Evolutionary conservation across 257 asterid species (phyloP).

Genomic region (Jaltomata sinuosa): DNA sequence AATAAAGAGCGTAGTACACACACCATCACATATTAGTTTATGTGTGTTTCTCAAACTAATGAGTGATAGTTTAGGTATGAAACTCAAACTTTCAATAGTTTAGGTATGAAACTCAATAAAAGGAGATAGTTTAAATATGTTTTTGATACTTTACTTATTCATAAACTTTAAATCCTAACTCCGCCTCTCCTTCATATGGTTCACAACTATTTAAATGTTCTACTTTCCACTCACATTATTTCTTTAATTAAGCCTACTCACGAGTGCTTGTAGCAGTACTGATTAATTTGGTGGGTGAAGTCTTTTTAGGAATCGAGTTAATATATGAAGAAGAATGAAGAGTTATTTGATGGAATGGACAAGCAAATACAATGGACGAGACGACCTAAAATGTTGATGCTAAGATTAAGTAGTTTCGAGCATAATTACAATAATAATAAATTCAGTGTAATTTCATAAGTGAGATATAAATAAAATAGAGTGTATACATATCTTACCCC

Average conservation of each 20-base stretch:
- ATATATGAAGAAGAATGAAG: neutral
- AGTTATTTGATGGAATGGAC: neutral
- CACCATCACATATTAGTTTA: too few species aligned
- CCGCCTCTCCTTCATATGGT: fast-evolving
- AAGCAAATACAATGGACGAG: neutral
- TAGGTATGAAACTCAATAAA: too few species aligned
- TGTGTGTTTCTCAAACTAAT: too few species aligned
- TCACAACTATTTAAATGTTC: neutral
- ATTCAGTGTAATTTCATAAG: too few species aligned
- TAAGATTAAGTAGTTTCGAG: neutral
- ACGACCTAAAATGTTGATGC: neutral
- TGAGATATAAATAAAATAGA: too few species aligned
- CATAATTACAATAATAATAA: neutral
- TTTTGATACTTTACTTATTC: too few species aligned
- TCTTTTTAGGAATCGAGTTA: neutral
- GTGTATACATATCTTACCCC: too few species aligned
- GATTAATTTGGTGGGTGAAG: neutral
- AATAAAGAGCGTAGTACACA: too few species aligned
- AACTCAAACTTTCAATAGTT: too few species aligned
- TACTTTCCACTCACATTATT: neutral
- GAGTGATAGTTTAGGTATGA: too few species aligned
- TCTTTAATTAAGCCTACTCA: neutral
- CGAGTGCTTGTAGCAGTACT: neutral
- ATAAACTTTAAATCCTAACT: neutral
- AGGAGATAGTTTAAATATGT: too few species aligned